These are phyloP conservation scores for Wickerhamomyces kurtzmanii DNA, from an alignment of 805 yeast genomes.

Conservation along the genomic window DNA sequence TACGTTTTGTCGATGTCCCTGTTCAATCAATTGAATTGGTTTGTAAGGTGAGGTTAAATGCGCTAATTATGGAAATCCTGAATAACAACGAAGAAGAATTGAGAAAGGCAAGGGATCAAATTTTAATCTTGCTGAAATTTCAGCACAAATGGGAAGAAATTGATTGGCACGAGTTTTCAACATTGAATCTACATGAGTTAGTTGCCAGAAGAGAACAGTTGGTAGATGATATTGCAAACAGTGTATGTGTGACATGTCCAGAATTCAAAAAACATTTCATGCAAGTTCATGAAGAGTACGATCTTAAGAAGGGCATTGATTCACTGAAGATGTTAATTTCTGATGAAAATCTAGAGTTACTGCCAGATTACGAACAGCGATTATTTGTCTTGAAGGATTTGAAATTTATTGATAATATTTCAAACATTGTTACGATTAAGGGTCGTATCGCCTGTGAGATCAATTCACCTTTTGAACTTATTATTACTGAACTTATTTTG, in stretches of 20 bases:
- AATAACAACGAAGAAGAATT: slow-evolving; percentile 17
- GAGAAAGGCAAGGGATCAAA: slow-evolving; percentile 22
- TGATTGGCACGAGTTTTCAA: slow-evolving; percentile 25
- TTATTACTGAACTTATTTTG: slow-evolving; percentile 78
- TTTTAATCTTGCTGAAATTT: slow-evolving; percentile 23
- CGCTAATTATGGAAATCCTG: slow-evolving; percentile 5
- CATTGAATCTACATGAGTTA: slow-evolving; percentile 24
- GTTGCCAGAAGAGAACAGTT: slow-evolving; percentile 26
- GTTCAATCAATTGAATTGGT: slow-evolving; percentile 32
- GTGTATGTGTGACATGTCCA: slow-evolving; percentile 24
- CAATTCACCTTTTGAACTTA: slow-evolving; percentile 85
- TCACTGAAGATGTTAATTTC: slow-evolving; percentile 55
- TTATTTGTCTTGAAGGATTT: slow-evolving; percentile 66
- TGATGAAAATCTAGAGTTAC: slow-evolving; percentile 78
- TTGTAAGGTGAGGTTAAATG: slow-evolving; percentile 19
- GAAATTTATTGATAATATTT: slow-evolving; percentile 68
- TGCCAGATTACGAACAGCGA: slow-evolving; percentile 93
- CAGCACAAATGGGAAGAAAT: slow-evolving; percentile 34
- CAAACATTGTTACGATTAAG: slow-evolving; percentile 67
- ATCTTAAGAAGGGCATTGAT: slow-evolving; percentile 40
- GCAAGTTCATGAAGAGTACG: slow-evolving; percentile 34
- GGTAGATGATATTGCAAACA: slow-evolving; percentile 18
- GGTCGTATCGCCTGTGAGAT: slow-evolving; percentile 93
- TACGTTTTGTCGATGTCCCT: slow-evolving; percentile 28
- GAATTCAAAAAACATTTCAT: slow-evolving; percentile 34